Evolutionary conservation across 2,329 filamentous ascomycete species (phyloP).

Genomic region (Stemphylium lycopersici): DNA sequence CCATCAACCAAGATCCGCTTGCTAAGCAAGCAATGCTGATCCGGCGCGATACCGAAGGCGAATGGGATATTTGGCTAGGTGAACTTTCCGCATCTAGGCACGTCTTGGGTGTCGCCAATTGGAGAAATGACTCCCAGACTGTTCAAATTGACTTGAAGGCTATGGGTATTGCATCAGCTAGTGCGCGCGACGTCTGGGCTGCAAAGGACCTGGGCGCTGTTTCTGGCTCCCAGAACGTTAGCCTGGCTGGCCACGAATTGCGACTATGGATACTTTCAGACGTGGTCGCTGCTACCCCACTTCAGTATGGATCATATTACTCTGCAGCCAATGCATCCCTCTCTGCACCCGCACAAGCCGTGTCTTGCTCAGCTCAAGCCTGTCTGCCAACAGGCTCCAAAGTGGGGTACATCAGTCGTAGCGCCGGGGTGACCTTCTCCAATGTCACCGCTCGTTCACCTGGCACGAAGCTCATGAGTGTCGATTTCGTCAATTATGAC

Average conservation of each 20-base stretch:
- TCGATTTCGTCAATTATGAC: constrained; percentile 53
- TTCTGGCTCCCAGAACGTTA: constrained; percentile 20
- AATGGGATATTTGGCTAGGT: constrained; percentile 49
- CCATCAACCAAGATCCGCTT: constrained; percentile 63
- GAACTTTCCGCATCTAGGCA: constrained; percentile 43
- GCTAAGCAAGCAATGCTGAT: constrained; percentile 59
- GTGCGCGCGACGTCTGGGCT: constrained; percentile 47
- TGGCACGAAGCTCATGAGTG: constrained; percentile 41
- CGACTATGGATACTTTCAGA: constrained; percentile 47
- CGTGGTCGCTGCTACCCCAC: constrained; percentile 22
- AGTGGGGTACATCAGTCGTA: constrained; percentile 37
- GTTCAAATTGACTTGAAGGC: constrained; percentile 40
- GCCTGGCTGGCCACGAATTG: constrained; percentile 33
- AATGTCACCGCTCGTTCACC: constrained; percentile 31
- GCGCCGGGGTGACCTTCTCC: constrained; percentile 35
- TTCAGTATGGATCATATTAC: constrained; percentile 34
- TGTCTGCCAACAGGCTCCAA: constrained; percentile 44
- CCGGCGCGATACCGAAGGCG: constrained; percentile 47
- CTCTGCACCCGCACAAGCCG: constrained; percentile 34
- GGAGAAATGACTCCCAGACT: constrained; percentile 41
- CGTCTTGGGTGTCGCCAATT: constrained; percentile 49
- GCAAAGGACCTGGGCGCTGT: constrained; percentile 28
- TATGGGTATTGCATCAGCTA: constrained; percentile 44
- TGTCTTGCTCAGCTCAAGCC: constrained; percentile 30
- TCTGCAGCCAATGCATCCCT: constrained; percentile 40